Percentiles rank a stretch among this genome's conserved stretches.
These are phyloP conservation scores for Populus hybrid DNA, from an alignment of 441 rosid species.

Conservation along the genomic window DNA sequence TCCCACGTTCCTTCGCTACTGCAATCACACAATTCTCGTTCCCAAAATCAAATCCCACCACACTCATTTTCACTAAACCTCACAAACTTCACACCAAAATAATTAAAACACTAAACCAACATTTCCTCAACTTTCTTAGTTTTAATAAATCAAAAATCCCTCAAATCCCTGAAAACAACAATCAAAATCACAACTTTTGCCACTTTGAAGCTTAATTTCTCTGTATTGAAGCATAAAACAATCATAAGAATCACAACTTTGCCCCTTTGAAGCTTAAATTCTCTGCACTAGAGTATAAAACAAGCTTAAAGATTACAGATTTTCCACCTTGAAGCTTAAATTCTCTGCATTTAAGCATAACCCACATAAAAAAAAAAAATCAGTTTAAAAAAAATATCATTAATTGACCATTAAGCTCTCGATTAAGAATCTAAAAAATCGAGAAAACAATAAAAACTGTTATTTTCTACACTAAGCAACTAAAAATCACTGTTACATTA, in stretches of 20 bases:
- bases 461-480: not conserved
- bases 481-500: not conserved
- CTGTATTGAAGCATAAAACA: not conserved
- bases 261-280: not conserved
- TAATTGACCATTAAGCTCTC: not conserved
- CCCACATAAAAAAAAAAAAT: not conserved
- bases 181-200: not conserved
- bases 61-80: slow-evolving; percentile 52
- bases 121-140: not conserved
- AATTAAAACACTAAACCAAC: not conserved
- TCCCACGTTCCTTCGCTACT: slow-evolving; percentile 74
- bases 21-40: slow-evolving; percentile 86
- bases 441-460: not conserved
- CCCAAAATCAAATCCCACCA: slow-evolving; percentile 89
- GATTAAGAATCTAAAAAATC: not conserved
- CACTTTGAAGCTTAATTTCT: not conserved
- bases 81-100: not conserved
- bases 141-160: no score
- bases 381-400: not conserved
- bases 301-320: not conserved
- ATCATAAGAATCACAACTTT: not conserved
- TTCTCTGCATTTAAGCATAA: not conserved
- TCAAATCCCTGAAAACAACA: not conserved
- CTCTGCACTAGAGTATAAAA: not conserved
- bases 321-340: not conserved